phyloP scores from a whole-genome alignment of 768 basidiomycete species.

The Punctularia strigosozonata region DNA sequence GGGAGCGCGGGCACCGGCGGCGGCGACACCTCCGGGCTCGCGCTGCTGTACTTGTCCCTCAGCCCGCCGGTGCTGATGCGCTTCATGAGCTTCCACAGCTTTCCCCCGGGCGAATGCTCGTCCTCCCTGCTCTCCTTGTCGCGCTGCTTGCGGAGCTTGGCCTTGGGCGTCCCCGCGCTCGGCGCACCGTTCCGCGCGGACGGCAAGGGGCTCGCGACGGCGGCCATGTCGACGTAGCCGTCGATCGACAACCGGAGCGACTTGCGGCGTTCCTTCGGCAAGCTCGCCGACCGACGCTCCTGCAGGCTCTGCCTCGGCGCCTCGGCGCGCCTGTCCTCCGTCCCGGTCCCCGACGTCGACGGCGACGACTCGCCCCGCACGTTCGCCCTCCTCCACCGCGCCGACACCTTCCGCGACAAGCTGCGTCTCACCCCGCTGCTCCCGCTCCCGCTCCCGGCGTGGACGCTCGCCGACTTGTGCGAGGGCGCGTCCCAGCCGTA shows the following conservation, averaged over 20 bases:
- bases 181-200: conserved; percentile 2
- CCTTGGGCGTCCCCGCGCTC: not conserved
- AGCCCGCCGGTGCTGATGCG: conserved; percentile 54
- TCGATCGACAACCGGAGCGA: conserved; percentile 5
- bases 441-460: conserved; percentile 1
- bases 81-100: conserved; percentile 61
- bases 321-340: conserved; percentile 6
- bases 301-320: conserved; percentile 1
- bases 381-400: conserved; percentile 17
- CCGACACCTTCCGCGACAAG: conserved; percentile 25
- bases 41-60: conserved; percentile 36
- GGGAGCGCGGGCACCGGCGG: conserved; percentile 57
- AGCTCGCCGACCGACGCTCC: conserved; percentile 1
- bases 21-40: conserved; percentile 14
- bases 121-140: conserved; percentile 14
- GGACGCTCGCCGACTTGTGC: conserved; percentile 3
- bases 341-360: not conserved
- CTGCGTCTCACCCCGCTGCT: conserved; percentile 11
- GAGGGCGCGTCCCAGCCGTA: conserved; percentile 3
- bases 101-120: conserved; percentile 21
- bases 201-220: conserved; percentile 5
- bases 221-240: conserved; percentile 4
- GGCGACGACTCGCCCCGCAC: conserved; percentile 1
- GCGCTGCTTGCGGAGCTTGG: conserved; percentile 1
- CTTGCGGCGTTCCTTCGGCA: conserved; percentile 1